Conservation (phyloP, 2,329 filamentous ascomycete genomes). For the Fusarium sororula region DNA sequence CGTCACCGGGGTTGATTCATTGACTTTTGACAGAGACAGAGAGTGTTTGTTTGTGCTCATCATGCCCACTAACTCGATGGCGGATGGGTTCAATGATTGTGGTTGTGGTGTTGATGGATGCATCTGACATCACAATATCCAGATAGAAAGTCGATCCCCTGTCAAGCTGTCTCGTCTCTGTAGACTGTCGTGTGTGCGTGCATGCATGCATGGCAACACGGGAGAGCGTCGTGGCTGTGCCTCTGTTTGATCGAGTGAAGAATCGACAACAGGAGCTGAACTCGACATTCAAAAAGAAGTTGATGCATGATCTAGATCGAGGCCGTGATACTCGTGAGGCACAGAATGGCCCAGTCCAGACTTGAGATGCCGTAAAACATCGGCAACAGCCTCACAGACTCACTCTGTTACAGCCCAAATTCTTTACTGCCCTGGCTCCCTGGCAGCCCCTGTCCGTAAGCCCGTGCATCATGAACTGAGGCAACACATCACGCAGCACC, state of each 20-base stretch:
- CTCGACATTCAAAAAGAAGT: not conserved
- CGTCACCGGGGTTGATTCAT: constrained; percentile 29
- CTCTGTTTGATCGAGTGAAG: not conserved
- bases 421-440: not conserved
- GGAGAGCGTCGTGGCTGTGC: constrained; percentile 32
- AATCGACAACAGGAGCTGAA: constrained; percentile 25
- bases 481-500: constrained; percentile 19
- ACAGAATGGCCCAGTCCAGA: constrained; percentile 16
- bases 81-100: not conserved
- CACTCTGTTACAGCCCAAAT: not conserved
- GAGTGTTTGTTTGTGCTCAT: not conserved
- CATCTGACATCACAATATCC: constrained; percentile 30
- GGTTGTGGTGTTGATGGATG: constrained; percentile 2
- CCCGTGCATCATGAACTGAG: constrained; percentile 1
- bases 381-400: not conserved
- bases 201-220: not conserved
- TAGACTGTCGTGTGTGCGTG: not conserved
- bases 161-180: constrained; percentile 32
- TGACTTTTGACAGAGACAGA: not conserved
- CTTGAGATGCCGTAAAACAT: not conserved
- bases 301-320: constrained; percentile 8
- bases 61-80: not conserved
- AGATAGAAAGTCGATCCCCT: constrained; percentile 16
- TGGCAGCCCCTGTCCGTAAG: not conserved
- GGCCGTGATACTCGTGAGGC: not conserved